A percentile compares a stretch with the other conserved stretches of the same genome.
Conservation (phyloP, 441 rosid species). For the Monsonia emarginata region DNA sequence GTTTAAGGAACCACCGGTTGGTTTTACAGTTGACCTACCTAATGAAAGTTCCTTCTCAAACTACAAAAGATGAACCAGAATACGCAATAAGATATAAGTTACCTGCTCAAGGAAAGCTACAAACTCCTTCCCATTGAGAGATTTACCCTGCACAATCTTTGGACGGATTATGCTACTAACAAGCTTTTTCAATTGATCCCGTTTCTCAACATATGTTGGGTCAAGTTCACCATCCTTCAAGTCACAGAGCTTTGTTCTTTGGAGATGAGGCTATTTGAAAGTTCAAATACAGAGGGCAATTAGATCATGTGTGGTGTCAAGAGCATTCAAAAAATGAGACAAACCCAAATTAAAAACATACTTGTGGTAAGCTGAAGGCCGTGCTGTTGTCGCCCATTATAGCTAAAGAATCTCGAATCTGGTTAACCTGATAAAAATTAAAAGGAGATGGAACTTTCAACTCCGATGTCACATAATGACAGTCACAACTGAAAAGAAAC, state of each 20-base stretch:
- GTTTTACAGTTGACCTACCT: neutral
- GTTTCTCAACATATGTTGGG: conserved; percentile 56
- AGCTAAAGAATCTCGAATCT: conserved; percentile 84
- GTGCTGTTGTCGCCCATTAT: conserved; percentile 96
- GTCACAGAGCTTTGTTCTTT: conserved; percentile 93
- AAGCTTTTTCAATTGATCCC: conserved; percentile 66
- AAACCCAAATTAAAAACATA: conserved; percentile 25
- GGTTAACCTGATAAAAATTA: conserved; percentile 59
- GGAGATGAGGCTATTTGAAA: conserved; percentile 80
- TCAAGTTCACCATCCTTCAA: conserved; percentile 86
- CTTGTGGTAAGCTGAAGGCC: conserved; percentile 96
- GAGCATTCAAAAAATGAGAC: conserved; percentile 3
- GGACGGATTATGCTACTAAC: conserved; percentile 71
- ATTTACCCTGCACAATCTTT: conserved; percentile 82
- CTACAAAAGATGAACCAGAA: neutral
- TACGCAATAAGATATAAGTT: conserved; percentile 11
- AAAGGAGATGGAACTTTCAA: conserved; percentile 15
- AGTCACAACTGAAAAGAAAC: neutral
- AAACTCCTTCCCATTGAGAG: conserved; percentile 81
- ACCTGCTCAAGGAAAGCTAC: conserved; percentile 90
- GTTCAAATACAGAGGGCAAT: conserved; percentile 23
- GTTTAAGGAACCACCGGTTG: too few species aligned
- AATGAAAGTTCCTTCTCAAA: neutral
- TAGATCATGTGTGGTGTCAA: conserved; percentile 12
- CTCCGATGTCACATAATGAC: conserved; percentile 1